Percentiles rank a stretch among this genome's conserved stretches.
These are phyloP conservation scores for Metschnikowia baotianmanensis DNA, from an alignment of 805 yeast genomes.

Conservation along the genomic window DNA sequence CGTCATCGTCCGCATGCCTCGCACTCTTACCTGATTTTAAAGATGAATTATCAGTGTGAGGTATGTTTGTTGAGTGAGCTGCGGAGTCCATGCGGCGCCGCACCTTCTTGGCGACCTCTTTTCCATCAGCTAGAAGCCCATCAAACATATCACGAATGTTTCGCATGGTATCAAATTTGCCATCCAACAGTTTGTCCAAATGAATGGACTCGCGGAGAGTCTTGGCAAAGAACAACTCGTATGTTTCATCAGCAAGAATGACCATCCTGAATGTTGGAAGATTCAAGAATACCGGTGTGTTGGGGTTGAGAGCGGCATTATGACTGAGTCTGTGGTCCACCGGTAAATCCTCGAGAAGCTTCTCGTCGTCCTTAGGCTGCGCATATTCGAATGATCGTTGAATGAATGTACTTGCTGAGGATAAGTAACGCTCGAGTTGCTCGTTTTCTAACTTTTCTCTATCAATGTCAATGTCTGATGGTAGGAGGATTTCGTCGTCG, in stretches of 20 bases:
- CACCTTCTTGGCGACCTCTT: conserved; percentile 86
- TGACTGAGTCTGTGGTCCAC: conserved; percentile 47
- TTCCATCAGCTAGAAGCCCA: conserved; percentile 87
- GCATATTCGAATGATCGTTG: conserved; percentile 91
- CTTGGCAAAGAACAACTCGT: conserved; percentile 75
- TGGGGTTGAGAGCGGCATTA: conserved; percentile 81
- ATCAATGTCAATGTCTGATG: conserved; percentile 60
- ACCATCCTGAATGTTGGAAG: conserved; percentile 94
- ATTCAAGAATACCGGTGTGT: conserved; percentile 68
- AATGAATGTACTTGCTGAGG: conserved; percentile 83
- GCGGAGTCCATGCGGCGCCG: conserved; percentile 82
- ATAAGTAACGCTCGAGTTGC: conserved; percentile 76
- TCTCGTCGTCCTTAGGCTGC: conserved; percentile 54
- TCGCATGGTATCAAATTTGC: conserved; percentile 46
- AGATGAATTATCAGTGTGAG: conserved; percentile 20
- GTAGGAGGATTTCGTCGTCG: conserved; percentile 40
- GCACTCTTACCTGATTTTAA: conserved; percentile 16
- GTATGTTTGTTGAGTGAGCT: conserved; percentile 31
- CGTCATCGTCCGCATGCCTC: conserved; percentile 26
- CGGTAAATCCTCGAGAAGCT: conserved; percentile 36
- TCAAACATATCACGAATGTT: conserved; percentile 86
- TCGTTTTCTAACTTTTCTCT: conserved; percentile 57
- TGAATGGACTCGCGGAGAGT: conserved; percentile 69
- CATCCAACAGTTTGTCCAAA: conserved; percentile 52
- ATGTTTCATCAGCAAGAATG: conserved; percentile 87